Evolutionary conservation across 768 basidiomycete species (phyloP), one percentile per base, ranked within the genome.

Genomic region (Mycena leptocephala): DNA sequence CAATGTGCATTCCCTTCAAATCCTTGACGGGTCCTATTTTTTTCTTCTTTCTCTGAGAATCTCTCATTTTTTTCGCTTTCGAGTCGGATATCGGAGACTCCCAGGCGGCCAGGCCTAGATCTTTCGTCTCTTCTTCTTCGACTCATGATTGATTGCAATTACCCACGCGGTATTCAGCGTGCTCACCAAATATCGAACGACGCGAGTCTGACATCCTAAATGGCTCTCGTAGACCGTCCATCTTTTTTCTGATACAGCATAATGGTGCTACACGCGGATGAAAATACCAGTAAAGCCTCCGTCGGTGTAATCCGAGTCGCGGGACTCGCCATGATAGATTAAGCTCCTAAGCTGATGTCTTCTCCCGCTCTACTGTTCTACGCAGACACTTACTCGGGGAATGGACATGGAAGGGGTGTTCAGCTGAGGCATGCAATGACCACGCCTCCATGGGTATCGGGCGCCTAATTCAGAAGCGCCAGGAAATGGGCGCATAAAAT

Each of bases 401-500:
- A 74, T 61, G 35, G 70, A 70, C 61, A 46, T 8, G 10, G 6
- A 7, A 13, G 32, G 26, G 41, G 22, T 37, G 22, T 16, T 35
- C 7, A 16, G 46, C 35, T 24, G 33, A 8, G 26, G 33, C 24
- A 39, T 20, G 61, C 39, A 65, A 43, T 73, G 64, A 73, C 64
- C 8, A 35, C 13, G 20, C 72, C 18, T 73, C 72, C 72, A 73
- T 73, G 72, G 53, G 56, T 51, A 61, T 66, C 72, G 64, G 64
- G 72, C 72, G 55, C 43, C n/a, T 48, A 58, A 39, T 26, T 56
- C 41, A 22, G 16, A 26, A 32, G 28, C 55, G 28, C 22, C 32
- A 58, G 18, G 16, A 16, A 26, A 30, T 33, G 18, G 30, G 56
- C 56, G 56, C 56, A 5, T 22, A 20, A 22, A 58, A 53, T 26